A percentile compares a stretch with the other conserved stretches of the same genome.
Evolutionary conservation across 495 filamentous ascomycete species (phyloP).

Genomic region (Chlorociboria aeruginascens): DNA sequence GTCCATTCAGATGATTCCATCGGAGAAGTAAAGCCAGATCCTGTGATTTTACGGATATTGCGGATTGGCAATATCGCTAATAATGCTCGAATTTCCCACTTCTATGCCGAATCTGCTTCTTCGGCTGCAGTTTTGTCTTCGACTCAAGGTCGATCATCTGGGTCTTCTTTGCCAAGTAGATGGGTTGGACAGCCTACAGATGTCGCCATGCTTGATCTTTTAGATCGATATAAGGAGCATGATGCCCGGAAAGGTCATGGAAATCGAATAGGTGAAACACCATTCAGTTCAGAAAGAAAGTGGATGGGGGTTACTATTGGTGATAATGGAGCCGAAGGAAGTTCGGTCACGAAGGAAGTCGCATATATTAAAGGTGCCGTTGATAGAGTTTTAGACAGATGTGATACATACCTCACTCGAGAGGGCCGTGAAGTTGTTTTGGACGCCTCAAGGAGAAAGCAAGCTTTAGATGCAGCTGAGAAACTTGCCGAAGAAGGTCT

Average conservation of each 20-base stretch:
- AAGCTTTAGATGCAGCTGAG: slow-evolving; percentile 72
- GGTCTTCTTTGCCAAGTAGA: slow-evolving; percentile 40
- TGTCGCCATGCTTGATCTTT: slow-evolving; percentile 83
- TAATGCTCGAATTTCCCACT: slow-evolving; percentile 69
- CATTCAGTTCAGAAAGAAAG: slow-evolving; percentile 94
- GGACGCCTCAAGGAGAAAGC: slow-evolving; percentile 61
- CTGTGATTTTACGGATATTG: slow-evolving; percentile 65
- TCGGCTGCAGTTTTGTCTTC: slow-evolving; percentile 69
- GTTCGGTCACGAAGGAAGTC: slow-evolving; percentile 47
- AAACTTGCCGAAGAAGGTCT: slow-evolving; percentile 88
- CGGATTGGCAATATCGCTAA: slow-evolving; percentile 94
- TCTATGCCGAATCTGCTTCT: slow-evolving; percentile 38
- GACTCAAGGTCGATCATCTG: slow-evolving; percentile 38
- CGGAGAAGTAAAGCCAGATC: slow-evolving; percentile 46
- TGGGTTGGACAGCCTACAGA: slow-evolving; percentile 98
- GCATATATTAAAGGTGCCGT: slow-evolving; percentile 94
- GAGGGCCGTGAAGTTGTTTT: slow-evolving; percentile 81
- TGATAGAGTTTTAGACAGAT: slow-evolving; percentile 73
- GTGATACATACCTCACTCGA: slow-evolving; percentile 80
- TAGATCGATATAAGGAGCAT: slow-evolving; percentile 81
- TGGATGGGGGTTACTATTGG: slow-evolving; percentile 97
- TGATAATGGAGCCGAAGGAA: slow-evolving; percentile 24
- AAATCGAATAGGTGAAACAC: slow-evolving; percentile 66
- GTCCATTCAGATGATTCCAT: slow-evolving; percentile 59
- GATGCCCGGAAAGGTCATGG: slow-evolving; percentile 81